Percentiles rank a stretch among this genome's conserved stretches.
Evolutionary conservation across 2,329 filamentous ascomycete genomes (phyloP).

Genomic region (Dichotomopilus funicola): DNA sequence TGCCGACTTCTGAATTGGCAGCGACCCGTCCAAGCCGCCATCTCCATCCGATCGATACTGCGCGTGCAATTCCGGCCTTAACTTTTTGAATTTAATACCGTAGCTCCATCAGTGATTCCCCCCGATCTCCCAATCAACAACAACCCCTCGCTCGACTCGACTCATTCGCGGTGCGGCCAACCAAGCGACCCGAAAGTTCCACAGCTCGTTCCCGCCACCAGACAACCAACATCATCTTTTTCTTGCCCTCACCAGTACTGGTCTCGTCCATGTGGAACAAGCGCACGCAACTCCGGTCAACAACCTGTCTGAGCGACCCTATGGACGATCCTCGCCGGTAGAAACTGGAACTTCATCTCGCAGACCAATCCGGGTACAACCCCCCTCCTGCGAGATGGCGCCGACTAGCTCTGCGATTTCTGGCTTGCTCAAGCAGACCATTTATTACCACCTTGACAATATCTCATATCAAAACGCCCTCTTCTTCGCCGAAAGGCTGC

Average conservation of each 20-base stretch:
- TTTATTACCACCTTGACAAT: conserved; percentile 77
- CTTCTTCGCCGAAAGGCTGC: conserved; percentile 83
- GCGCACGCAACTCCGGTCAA: not conserved
- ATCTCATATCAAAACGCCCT: conserved; percentile 82
- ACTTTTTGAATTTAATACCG: conserved; percentile 19
- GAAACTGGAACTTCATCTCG: conserved; percentile 19
- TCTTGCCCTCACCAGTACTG: not conserved
- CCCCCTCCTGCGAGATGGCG: conserved; percentile 38
- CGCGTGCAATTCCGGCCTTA: conserved; percentile 10
- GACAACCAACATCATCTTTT: not conserved
- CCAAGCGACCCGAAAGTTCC: conserved; percentile 1
- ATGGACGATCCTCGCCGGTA: conserved; percentile 31
- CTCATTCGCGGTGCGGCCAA: not conserved
- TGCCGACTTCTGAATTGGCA: not conserved
- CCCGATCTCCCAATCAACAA: not conserved
- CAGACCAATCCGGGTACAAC: conserved; percentile 14
- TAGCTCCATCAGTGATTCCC: conserved; percentile 22
- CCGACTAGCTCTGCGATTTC: conserved; percentile 45
- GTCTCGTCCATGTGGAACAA: conserved; percentile 6
- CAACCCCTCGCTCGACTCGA: not conserved
- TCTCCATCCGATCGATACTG: conserved; percentile 12
- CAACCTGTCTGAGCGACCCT: conserved; percentile 14
- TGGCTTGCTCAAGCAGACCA: conserved; percentile 50
- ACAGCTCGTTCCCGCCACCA: conserved; percentile 5
- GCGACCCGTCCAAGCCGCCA: conserved; percentile 4